Conservation (phyloP, 352 stramenopile species). For the Hyaloperonospora brassicae region DNA sequence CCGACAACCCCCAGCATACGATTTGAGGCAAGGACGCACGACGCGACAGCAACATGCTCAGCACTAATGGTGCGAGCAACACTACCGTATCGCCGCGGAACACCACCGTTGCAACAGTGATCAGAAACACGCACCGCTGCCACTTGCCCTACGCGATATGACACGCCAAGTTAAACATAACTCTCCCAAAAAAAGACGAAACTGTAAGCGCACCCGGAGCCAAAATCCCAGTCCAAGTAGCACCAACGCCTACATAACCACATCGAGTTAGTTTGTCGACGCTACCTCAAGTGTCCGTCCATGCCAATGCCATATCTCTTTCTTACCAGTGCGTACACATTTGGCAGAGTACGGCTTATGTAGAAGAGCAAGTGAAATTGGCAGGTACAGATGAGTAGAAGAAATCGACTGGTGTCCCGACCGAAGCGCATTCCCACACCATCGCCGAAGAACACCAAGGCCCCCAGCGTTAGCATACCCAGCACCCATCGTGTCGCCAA, state of each 20-base stretch:
- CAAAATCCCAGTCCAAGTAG: constrained; percentile 57
- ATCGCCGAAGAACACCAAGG: constrained; percentile 56
- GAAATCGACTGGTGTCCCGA: constrained; percentile 50
- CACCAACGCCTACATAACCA: constrained; percentile 39
- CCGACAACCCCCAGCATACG: constrained; percentile 70
- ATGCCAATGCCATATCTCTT: constrained; percentile 1
- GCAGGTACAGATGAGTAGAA: constrained; percentile 82
- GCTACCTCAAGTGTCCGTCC: no score
- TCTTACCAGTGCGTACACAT: constrained; percentile 91
- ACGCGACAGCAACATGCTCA: constrained; percentile 83
- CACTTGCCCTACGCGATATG: constrained; percentile 24
- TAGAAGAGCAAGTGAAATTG: constrained; percentile 99
- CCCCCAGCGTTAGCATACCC: constrained; percentile 44
- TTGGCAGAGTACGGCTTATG: constrained; percentile 92
- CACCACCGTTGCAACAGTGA: constrained; percentile 91
- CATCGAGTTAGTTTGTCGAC: not conserved
- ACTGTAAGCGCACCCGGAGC: constrained; percentile 30
- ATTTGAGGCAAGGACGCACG: constrained; percentile 69
- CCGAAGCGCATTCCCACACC: constrained; percentile 50
- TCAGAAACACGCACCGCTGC: constrained; percentile 55
- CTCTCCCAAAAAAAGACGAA: not conserved
- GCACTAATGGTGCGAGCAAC: constrained; percentile 89
- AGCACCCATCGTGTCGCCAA: constrained; percentile 51
- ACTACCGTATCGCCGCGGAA: constrained; percentile 96
- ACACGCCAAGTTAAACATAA: constrained; percentile 1